These are phyloP conservation scores for Nicotiana benthamiana DNA, from an alignment of 257 asterid genomes.

Conservation along the genomic window DNA sequence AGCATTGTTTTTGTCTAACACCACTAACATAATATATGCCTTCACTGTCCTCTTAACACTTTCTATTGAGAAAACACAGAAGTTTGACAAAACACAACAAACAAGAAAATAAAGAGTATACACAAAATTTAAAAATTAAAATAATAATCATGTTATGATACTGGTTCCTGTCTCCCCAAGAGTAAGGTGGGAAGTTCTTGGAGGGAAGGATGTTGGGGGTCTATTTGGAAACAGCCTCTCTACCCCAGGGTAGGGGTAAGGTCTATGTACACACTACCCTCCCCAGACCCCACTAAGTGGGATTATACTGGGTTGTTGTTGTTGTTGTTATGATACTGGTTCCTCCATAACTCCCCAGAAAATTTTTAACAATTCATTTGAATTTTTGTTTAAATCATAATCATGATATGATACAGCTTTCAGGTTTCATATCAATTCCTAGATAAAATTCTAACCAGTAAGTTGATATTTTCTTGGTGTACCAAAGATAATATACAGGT, in stretches of 20 bases:
- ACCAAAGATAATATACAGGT: not conserved
- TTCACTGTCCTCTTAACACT: not conserved
- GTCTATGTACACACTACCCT: too few relatives aligned
- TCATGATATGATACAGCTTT: not conserved
- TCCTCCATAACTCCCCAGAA: not conserved
- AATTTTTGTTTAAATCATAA: not conserved
- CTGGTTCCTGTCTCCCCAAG: too few relatives aligned
- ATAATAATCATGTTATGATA: not conserved
- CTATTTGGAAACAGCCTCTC: too few relatives aligned
- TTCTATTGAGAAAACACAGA: not conserved
- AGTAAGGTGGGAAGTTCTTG: too few relatives aligned
- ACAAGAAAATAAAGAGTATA: not conserved
- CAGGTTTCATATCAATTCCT: not conserved
- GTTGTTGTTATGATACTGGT: not conserved
- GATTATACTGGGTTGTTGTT: too few relatives aligned
- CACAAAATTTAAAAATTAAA: not conserved
- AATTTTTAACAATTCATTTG: not conserved
- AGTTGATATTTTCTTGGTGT: not conserved
- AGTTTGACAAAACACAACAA: not conserved
- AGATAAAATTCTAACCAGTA: not conserved
- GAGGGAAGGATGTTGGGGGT: too few relatives aligned
- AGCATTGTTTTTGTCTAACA: not conserved
- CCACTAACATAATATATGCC: not conserved
- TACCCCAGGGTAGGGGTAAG: too few relatives aligned
- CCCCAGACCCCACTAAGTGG: too few relatives aligned